Evolutionary conservation across 2,329 filamentous ascomycete genomes (phyloP).

Genomic region (Xylaria sp.): DNA sequence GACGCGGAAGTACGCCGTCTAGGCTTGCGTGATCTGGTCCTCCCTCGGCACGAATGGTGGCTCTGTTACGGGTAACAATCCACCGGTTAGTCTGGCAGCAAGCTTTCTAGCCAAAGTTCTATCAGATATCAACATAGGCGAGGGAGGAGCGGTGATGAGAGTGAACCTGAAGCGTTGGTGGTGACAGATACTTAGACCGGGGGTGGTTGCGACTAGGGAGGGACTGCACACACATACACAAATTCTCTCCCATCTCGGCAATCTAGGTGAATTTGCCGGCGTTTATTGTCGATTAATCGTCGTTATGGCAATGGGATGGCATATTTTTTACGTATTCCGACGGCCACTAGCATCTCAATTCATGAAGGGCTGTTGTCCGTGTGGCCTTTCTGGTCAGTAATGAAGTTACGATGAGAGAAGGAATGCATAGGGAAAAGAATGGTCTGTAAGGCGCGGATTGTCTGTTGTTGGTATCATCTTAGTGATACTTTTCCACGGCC

Average conservation of each 20-base stretch:
- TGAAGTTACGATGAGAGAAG: slow-evolving; percentile 42
- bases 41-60: background rate
- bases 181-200: slow-evolving; percentile 34
- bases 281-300: slow-evolving; percentile 44
- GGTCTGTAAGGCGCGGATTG: slow-evolving; percentile 21
- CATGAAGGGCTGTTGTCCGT: slow-evolving; percentile 34
- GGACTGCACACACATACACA: slow-evolving; percentile 35
- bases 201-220: slow-evolving; percentile 40
- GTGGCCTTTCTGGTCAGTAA: slow-evolving; percentile 40
- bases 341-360: slow-evolving; percentile 39
- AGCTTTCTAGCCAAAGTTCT: background rate
- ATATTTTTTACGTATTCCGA: slow-evolving; percentile 16
- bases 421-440: slow-evolving; percentile 38
- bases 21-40: slow-evolving; percentile 44
- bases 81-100: background rate
- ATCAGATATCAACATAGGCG: background rate
- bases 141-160: background rate
- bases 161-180: slow-evolving; percentile 10
- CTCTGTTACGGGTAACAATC: background rate
- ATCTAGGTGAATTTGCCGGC: slow-evolving; percentile 45
- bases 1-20: slow-evolving; percentile 99
- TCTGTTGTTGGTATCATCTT: slow-evolving; percentile 5
- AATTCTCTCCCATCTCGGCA: slow-evolving; percentile 43
- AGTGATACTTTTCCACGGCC: slow-evolving; percentile 21
- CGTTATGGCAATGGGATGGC: slow-evolving; percentile 41